phyloP scores from a whole-genome alignment of 345 rosid species.

The Stellera chamaejasme region DNA sequence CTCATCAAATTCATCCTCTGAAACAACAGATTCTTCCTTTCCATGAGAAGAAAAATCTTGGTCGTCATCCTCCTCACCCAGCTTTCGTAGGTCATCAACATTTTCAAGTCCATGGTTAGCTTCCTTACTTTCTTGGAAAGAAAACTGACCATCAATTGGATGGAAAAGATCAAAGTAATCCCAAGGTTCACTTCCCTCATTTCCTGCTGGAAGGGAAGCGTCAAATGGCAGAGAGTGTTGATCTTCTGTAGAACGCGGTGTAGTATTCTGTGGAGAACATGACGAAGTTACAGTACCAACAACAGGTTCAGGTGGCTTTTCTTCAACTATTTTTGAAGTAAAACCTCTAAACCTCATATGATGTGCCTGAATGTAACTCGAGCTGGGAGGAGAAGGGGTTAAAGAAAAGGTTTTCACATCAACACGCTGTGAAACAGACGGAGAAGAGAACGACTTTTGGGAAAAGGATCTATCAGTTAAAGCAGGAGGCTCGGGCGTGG shows the following conservation, averaged over 20 bases:
- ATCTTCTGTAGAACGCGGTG: constrained; percentile 33
- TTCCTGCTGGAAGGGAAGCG: constrained; percentile 41
- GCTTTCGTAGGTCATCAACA: constrained; percentile 38
- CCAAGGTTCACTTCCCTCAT: constrained; percentile 67
- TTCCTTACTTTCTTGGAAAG: constrained; percentile 45
- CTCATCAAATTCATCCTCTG: constrained; percentile 72
- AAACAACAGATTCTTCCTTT: constrained; percentile 50
- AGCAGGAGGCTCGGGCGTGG: constrained; percentile 67
- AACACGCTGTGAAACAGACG: constrained; percentile 43
- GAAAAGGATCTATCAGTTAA: constrained; percentile 52
- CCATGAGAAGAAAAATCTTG: constrained; percentile 48
- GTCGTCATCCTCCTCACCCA: constrained; percentile 52
- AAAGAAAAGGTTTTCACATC: constrained; percentile 52
- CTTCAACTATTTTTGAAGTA: constrained; percentile 62
- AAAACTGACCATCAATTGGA: constrained; percentile 51
- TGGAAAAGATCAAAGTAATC: constrained; percentile 74
- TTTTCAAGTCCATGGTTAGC: constrained; percentile 26
- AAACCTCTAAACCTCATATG: constrained; percentile 62
- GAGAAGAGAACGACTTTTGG: constrained; percentile 56
- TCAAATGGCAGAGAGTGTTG: constrained; percentile 42
- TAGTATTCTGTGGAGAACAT: constrained; percentile 29
- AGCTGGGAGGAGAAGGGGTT: constrained; percentile 48
- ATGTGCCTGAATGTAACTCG: constrained; percentile 39
- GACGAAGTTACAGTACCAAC: constrained; percentile 46
- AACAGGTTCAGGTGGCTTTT: constrained; percentile 48